phyloP scores from a whole-genome alignment of 441 rosid species.

The Pelargonium citronellum region DNA sequence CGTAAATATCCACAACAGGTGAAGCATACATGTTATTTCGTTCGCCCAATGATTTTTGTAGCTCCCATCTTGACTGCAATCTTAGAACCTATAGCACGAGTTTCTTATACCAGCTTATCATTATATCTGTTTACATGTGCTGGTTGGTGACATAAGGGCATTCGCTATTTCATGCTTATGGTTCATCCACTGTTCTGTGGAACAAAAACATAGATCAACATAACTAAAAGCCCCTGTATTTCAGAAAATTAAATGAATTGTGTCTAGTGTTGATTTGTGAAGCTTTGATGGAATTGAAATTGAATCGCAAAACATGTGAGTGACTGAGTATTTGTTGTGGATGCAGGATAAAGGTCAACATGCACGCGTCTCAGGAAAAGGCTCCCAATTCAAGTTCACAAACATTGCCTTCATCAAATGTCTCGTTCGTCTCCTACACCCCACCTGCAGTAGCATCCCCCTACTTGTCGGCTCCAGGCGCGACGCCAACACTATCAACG shows the following conservation, averaged over 20 bases:
- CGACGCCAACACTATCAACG: conserved; percentile 29
- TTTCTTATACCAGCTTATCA: no score
- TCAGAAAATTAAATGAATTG: not conserved
- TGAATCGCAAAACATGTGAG: not conserved
- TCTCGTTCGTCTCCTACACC: conserved; percentile 30
- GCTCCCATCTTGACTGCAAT: not conserved
- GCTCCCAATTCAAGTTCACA: conserved; percentile 28
- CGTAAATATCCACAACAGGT: conserved; percentile 67
- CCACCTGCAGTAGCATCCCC: conserved; percentile 32
- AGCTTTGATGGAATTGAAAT: not conserved
- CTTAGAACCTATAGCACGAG: no score
- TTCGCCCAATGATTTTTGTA: not conserved
- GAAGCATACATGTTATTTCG: not conserved
- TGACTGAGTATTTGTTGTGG: not conserved
- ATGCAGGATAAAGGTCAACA: conserved; percentile 76
- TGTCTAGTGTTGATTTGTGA: not conserved
- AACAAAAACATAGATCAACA: not conserved
- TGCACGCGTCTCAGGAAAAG: conserved; percentile 64
- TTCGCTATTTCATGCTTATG: not conserved
- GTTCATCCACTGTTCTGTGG: not conserved
- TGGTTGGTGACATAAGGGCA: not conserved
- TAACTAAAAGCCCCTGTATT: not conserved
- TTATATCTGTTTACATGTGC: no score
- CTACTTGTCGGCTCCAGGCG: conserved; percentile 23
- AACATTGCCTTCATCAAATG: conserved; percentile 22